Conservation (phyloP, 495 filamentous ascomycete species). For the Penicillium arizonense region DNA sequence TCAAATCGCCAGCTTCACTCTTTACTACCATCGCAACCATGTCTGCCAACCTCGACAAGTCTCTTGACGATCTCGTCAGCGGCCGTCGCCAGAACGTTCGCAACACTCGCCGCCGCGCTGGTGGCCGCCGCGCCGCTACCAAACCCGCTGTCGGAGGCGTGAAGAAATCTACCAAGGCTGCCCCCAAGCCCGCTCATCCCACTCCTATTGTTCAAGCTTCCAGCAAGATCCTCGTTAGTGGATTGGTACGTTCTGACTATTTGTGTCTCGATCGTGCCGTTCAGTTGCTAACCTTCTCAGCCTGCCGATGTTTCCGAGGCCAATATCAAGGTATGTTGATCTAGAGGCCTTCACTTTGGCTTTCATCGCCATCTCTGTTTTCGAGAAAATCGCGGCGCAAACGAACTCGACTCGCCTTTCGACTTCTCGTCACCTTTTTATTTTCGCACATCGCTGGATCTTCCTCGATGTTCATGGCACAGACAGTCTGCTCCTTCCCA, state of each 20-base stretch:
- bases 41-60: constrained; percentile 92
- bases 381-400: constrained; percentile 45
- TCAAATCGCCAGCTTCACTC: constrained; percentile 19
- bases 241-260: constrained; percentile 70
- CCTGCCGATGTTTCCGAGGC: constrained; percentile 90
- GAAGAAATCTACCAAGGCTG: constrained; percentile 70
- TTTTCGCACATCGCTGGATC: constrained; percentile 17
- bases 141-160: constrained; percentile 73
- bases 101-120: constrained; percentile 36
- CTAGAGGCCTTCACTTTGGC: constrained; percentile 55
- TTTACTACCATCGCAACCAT: constrained; percentile 41
- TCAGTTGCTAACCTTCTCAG: constrained; percentile 57
- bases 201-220: constrained; percentile 57
- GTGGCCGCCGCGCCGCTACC: constrained; percentile 51
- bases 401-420: constrained; percentile 33
- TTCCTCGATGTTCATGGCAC: constrained; percentile 27
- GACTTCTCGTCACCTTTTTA: constrained; percentile 27
- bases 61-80: constrained; percentile 93
- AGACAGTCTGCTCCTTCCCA: constrained; percentile 41
- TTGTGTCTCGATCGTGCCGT: neutral
- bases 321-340: constrained; percentile 99
- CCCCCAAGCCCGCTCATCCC: constrained; percentile 63
- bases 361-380: constrained; percentile 52
- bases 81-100: constrained; percentile 59
- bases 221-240: constrained; percentile 97